These are phyloP conservation scores for Penicillium sp. DNA, from an alignment of 2,329 filamentous ascomycete genomes.

Conservation along the genomic window DNA sequence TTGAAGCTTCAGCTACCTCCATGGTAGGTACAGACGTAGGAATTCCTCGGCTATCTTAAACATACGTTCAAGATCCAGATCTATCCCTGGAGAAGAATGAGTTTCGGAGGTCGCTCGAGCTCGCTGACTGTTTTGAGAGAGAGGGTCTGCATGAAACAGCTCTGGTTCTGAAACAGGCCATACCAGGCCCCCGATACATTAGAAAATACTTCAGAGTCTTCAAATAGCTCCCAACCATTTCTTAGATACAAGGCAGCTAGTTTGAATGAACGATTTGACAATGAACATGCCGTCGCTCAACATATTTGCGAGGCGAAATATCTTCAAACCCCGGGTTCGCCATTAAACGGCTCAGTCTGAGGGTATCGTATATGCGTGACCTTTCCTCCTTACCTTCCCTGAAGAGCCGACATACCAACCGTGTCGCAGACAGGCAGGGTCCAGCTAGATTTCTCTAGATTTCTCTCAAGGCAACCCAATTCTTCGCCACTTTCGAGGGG, in stretches of 20 bases:
- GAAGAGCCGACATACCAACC: slow-evolving; percentile 23
- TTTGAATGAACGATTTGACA: neutral
- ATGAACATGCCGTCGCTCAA: neutral
- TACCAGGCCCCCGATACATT: neutral
- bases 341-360: neutral
- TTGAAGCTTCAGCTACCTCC: too few relatives aligned
- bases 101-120: neutral
- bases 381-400: slow-evolving; percentile 1
- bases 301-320: too few relatives aligned
- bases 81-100: too few relatives aligned
- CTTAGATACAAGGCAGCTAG: neutral
- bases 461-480: slow-evolving; percentile 12
- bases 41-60: neutral
- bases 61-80: too few relatives aligned
- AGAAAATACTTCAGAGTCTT: neutral
- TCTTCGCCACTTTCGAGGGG: slow-evolving; percentile 26
- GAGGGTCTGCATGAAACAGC: neutral
- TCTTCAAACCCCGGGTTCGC: neutral
- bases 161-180: too few relatives aligned
- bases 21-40: neutral
- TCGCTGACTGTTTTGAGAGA: neutral
- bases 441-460: neutral
- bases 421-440: slow-evolving; percentile 14
- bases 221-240: neutral
- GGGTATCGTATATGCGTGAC: neutral